Evolutionary conservation across 768 basidiomycete species (phyloP).

Genomic region (Filobasidium floriforme): DNA sequence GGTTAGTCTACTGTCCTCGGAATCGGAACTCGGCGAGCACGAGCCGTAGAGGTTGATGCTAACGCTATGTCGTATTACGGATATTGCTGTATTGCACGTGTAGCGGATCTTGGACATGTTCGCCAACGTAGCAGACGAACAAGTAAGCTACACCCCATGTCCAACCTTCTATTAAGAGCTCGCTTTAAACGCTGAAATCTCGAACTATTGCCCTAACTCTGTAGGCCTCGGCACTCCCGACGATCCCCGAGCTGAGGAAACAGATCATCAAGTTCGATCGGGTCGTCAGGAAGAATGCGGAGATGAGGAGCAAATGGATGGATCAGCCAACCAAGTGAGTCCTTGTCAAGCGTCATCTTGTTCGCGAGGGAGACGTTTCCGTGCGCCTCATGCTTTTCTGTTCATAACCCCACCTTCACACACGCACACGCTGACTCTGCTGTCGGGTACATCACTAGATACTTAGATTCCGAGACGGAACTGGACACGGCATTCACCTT

Average conservation of each 20-base stretch:
- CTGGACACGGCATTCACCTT: constrained; percentile 79
- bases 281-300: constrained; percentile 87
- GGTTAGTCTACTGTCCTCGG: constrained; percentile 39
- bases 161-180: constrained; percentile 2
- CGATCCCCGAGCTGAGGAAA: constrained; percentile 63
- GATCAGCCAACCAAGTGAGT: constrained; percentile 81
- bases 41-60: too few relatives aligned
- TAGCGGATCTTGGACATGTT: constrained; percentile 82
- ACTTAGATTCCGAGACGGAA: constrained; percentile 97
- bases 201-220: too few relatives aligned
- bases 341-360: too few relatives aligned
- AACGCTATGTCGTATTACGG: background rate
- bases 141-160: constrained; percentile 51
- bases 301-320: constrained; percentile 89
- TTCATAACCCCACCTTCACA: too few relatives aligned
- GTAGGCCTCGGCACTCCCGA: constrained; percentile 56
- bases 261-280: constrained; percentile 75
- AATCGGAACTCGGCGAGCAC: too few relatives aligned
- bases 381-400: too few relatives aligned
- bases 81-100: background rate
- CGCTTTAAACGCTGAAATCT: too few relatives aligned
- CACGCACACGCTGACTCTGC: too few relatives aligned
- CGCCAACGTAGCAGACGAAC: constrained; percentile 56
- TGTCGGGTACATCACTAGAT: constrained; percentile 51
- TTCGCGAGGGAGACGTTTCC: too few relatives aligned